Conservation (phyloP, 352 stramenopile genomes). For the Phytopythium cucurbitacearum region DNA sequence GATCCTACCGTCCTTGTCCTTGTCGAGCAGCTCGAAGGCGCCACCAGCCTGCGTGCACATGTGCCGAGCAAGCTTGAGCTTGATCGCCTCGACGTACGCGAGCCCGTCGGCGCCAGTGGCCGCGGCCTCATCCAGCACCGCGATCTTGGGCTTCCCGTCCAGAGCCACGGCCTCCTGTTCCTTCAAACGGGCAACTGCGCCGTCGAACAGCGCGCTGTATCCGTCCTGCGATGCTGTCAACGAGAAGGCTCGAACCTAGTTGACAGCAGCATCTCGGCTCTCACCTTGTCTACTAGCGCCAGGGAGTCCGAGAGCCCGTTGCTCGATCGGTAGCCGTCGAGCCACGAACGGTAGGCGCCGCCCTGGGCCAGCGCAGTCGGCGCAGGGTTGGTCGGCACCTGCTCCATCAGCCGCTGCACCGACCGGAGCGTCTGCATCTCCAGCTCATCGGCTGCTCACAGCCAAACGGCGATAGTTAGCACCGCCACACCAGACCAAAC, state of each 20-base stretch:
- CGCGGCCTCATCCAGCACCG: slow-evolving; percentile 29
- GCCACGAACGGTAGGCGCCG: slow-evolving; percentile 19
- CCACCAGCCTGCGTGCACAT: slow-evolving; percentile 36
- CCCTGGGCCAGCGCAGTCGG: slow-evolving; percentile 15
- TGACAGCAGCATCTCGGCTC: not conserved
- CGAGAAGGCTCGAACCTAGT: no score
- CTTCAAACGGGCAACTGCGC: slow-evolving; percentile 37
- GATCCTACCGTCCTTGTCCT: slow-evolving; percentile 53
- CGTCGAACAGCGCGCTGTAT: slow-evolving; percentile 47
- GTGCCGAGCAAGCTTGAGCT: slow-evolving; percentile 58
- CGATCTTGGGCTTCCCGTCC: slow-evolving; percentile 27
- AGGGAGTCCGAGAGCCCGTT: slow-evolving; percentile 9
- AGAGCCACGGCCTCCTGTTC: slow-evolving; percentile 35
- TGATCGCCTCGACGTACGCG: slow-evolving; percentile 47
- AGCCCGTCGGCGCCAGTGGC: slow-evolving; percentile 12
- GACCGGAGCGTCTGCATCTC: slow-evolving; percentile 55
- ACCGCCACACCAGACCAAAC: not conserved
- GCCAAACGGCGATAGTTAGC: not conserved
- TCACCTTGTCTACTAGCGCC: slow-evolving; percentile 28
- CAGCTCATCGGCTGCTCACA: slow-evolving; percentile 27
- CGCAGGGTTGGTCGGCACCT: slow-evolving; percentile 20
- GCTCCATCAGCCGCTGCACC: slow-evolving; percentile 48
- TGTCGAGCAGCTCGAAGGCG: slow-evolving; percentile 56
- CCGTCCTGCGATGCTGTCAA: slow-evolving; percentile 10
- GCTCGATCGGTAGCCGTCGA: slow-evolving; percentile 16